phyloP scores from a whole-genome alignment of 108 stramenopile genomes.

The Cyclostephanos tholiformis region DNA sequence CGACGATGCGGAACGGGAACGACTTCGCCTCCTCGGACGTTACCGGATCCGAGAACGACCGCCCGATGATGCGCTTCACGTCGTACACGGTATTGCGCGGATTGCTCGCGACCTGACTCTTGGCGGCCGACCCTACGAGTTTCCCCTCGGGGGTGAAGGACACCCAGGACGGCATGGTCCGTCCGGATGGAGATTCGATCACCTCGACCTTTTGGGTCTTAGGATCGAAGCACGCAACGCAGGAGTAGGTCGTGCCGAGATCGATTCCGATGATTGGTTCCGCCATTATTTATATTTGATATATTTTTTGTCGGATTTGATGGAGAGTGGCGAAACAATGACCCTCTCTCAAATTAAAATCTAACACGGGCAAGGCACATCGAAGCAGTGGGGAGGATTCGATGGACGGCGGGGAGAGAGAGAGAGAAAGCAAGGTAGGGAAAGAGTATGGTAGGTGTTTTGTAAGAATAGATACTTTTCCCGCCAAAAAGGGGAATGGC shows the following conservation, averaged over 20 bases:
- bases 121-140: constrained; percentile 63
- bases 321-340: neutral
- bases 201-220: constrained; percentile 60
- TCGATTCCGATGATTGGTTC: constrained; percentile 62
- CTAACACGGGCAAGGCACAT: too few relatives aligned
- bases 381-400: too few relatives aligned
- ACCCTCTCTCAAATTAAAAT: too few relatives aligned
- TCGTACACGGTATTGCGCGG: constrained; percentile 67
- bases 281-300: constrained; percentile 31
- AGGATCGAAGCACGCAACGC: constrained; percentile 51
- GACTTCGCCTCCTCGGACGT: constrained; percentile 57
- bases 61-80: constrained; percentile 74
- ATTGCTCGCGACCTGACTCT: constrained; percentile 63
- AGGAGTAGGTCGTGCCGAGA: constrained; percentile 58
- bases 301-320: neutral
- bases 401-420: constrained; percentile 6
- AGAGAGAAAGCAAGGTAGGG: too few relatives aligned
- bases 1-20: constrained; percentile 58
- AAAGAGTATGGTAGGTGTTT: too few relatives aligned
- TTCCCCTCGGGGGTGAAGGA: constrained; percentile 68
- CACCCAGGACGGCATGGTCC: constrained; percentile 89
- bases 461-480: too few relatives aligned
- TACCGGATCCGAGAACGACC: constrained; percentile 55
- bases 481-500: neutral
- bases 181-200: constrained; percentile 81